Conservation (phyloP, 1,139 yeast genomes). For the Yamadazyma dendronema region DNA sequence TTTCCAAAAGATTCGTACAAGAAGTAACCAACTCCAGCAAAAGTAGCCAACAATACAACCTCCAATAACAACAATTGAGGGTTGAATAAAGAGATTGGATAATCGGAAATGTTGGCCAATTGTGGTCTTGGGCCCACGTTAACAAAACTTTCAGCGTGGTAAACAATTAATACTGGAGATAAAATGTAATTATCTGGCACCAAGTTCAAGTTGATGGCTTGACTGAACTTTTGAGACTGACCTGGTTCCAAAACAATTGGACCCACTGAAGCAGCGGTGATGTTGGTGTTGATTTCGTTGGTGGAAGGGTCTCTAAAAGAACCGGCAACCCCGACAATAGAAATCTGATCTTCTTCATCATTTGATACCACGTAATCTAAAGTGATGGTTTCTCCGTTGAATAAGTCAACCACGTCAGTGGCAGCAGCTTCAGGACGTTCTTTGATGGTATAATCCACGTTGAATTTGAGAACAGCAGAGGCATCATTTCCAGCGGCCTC, state of each 20-base stretch:
- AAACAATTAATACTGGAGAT: slow-evolving; percentile 59
- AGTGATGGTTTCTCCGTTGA: slow-evolving; percentile 54
- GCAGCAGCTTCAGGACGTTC: slow-evolving; percentile 38
- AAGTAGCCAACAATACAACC: slow-evolving; percentile 47
- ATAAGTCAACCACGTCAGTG: slow-evolving; percentile 40
- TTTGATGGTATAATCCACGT: slow-evolving; percentile 40
- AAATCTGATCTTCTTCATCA: slow-evolving; percentile 49
- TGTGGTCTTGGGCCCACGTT: slow-evolving; percentile 59
- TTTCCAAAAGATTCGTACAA: slow-evolving; percentile 46
- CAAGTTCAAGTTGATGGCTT: slow-evolving; percentile 55
- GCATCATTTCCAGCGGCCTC: slow-evolving; percentile 19
- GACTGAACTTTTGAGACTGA: slow-evolving; percentile 47
- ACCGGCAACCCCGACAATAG: slow-evolving; percentile 77
- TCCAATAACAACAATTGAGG: slow-evolving; percentile 70
- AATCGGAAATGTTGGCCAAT: slow-evolving; percentile 60
- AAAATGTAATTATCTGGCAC: slow-evolving; percentile 59
- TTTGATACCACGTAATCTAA: slow-evolving; percentile 57
- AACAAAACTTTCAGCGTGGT: slow-evolving; percentile 46
- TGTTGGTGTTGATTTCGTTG: slow-evolving; percentile 53
- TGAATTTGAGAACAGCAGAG: slow-evolving; percentile 31
- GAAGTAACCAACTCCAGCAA: slow-evolving; percentile 52
- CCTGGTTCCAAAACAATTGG: slow-evolving; percentile 56
- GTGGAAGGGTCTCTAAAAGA: slow-evolving; percentile 56
- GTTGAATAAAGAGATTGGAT: slow-evolving; percentile 65
- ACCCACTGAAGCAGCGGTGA: slow-evolving; percentile 66